A percentile compares a stretch with the other conserved stretches of the same genome.
phyloP scores from a whole-genome alignment of 1,139 yeast species.

The Sugiyamaella japonica region DNA sequence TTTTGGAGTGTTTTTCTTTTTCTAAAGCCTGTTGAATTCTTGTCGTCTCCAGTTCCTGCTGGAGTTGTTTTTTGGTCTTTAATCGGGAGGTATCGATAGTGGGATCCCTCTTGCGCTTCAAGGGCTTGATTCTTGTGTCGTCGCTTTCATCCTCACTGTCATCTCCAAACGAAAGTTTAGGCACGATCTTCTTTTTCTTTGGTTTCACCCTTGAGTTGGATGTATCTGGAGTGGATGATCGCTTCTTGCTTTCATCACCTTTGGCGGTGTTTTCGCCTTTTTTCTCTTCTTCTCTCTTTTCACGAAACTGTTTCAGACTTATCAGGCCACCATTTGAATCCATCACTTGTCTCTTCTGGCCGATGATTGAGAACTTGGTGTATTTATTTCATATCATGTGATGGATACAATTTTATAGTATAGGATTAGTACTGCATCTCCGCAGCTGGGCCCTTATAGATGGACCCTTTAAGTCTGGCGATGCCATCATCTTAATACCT shows the following conservation, averaged over 20 bases:
- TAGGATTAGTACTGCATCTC: too few relatives aligned
- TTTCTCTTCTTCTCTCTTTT: slow-evolving; percentile 1
- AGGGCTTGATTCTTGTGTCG: not conserved
- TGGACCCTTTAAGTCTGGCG: not conserved
- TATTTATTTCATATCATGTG: not conserved
- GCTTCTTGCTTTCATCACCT: not conserved
- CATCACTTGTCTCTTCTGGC: not conserved
- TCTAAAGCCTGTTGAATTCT: slow-evolving; percentile 17
- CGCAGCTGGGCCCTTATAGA: not conserved
- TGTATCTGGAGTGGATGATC: not conserved
- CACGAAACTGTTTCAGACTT: slow-evolving; percentile 6
- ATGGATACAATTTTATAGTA: not conserved
- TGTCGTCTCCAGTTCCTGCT: slow-evolving; percentile 19
- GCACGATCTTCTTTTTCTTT: not conserved
- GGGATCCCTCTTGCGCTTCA: slow-evolving; percentile 19
- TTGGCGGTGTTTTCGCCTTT: not conserved
- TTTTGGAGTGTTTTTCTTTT: slow-evolving; percentile 13
- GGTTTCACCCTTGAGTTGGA: not conserved
- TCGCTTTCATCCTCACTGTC: slow-evolving; percentile 5
- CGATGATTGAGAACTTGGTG: not conserved
- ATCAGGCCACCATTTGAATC: slow-evolving; percentile 9
- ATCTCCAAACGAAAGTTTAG: slow-evolving; percentile 6
- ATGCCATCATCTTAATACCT: too few relatives aligned
- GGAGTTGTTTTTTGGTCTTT: slow-evolving; percentile 14
- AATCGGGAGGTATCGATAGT: slow-evolving; percentile 24